phyloP scores from a whole-genome alignment of 768 basidiomycete genomes.

The Phaeotremella skinneri region DNA sequence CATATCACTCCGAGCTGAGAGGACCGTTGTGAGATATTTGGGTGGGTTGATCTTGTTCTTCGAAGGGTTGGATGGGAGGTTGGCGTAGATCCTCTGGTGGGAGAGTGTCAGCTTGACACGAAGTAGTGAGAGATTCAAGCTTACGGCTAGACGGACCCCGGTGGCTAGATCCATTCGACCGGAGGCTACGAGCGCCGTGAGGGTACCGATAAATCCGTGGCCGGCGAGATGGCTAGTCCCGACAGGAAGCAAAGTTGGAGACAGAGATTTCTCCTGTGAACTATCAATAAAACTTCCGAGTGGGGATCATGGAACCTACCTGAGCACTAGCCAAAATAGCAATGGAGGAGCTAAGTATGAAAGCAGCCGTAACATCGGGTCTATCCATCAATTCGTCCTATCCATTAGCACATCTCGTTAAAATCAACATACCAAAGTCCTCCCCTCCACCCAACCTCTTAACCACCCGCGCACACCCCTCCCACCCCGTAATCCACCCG shows the following conservation, averaged over 20 bases:
- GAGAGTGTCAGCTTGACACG: neutral
- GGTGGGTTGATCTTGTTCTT: neutral
- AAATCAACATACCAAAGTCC: constrained; percentile 35
- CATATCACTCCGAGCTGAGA: constrained; percentile 37
- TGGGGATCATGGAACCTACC: constrained; percentile 14
- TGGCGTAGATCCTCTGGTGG: constrained; percentile 36
- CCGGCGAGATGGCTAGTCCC: constrained; percentile 46
- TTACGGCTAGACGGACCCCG: constrained; percentile 41
- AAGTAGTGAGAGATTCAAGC: constrained; percentile 9
- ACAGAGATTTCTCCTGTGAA: constrained; percentile 30
- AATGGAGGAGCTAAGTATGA: constrained; percentile 46
- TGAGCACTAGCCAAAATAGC: constrained; percentile 47
- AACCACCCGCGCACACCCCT: constrained; percentile 34
- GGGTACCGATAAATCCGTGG: constrained; percentile 48
- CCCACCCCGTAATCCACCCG: constrained; percentile 19
- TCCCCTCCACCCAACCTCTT: constrained; percentile 46
- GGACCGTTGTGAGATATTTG: constrained; percentile 36
- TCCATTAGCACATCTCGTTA: neutral
- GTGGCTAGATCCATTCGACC: constrained; percentile 42
- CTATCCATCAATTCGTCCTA: constrained; percentile 46
- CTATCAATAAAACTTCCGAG: neutral
- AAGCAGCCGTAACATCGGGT: constrained; percentile 46
- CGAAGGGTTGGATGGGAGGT: constrained; percentile 31
- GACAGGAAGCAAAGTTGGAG: constrained; percentile 30
- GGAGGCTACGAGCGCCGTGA: constrained; percentile 46